Conservation (phyloP, 2,329 filamentous ascomycete genomes). For the Colletotrichum spaethianum region DNA sequence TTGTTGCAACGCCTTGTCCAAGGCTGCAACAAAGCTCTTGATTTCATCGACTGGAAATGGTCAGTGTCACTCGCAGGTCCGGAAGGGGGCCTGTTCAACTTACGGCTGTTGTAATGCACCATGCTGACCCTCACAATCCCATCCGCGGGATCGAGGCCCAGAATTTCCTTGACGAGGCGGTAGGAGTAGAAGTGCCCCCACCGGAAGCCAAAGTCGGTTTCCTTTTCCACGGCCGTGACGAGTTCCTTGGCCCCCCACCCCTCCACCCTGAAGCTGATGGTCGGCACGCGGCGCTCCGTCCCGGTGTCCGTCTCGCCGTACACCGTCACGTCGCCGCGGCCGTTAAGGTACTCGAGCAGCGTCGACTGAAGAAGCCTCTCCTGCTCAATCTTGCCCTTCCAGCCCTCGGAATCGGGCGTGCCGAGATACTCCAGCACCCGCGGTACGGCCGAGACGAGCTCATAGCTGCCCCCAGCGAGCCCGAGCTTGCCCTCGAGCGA, state of each 20-base stretch:
- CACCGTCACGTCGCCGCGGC: conserved; percentile 67
- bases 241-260: conserved; percentile 70
- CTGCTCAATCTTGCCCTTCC: conserved; percentile 68
- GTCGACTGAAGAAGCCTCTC: conserved; percentile 72
- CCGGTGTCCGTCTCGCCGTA: conserved; percentile 69
- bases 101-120: conserved; percentile 80
- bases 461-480: conserved; percentile 79
- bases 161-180: conserved; percentile 70
- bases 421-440: conserved; percentile 74
- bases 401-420: conserved; percentile 54
- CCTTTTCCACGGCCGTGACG: conserved; percentile 73
- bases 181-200: conserved; percentile 81
- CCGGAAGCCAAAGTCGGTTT: conserved; percentile 72
- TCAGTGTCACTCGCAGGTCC: not conserved
- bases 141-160: conserved; percentile 68
- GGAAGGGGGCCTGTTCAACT: conserved; percentile 48
- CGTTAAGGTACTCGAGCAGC: conserved; percentile 71
- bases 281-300: conserved; percentile 68
- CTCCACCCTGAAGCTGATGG: conserved; percentile 76
- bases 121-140: conserved; percentile 80
- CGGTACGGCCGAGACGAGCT: conserved; percentile 75
- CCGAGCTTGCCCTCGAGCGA: conserved; percentile 78
- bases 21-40: conserved; percentile 62
- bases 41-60: conserved; percentile 68
- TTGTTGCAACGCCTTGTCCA: conserved; percentile 63